These are phyloP conservation scores for Fusarium zealandicum DNA, from an alignment of 2,329 filamentous ascomycete genomes.

Conservation along the genomic window DNA sequence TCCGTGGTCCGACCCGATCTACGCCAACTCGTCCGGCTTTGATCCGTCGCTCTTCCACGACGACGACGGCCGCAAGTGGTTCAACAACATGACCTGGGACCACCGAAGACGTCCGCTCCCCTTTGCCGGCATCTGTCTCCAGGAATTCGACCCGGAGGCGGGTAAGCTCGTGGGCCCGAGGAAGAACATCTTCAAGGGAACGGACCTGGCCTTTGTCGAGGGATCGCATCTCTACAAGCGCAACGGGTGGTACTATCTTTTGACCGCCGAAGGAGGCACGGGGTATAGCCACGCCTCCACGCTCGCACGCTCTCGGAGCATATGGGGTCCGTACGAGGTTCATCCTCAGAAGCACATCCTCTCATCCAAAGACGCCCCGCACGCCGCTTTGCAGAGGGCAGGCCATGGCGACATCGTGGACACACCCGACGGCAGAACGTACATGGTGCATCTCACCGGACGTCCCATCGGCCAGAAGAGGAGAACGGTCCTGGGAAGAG, in stretches of 20 bases:
- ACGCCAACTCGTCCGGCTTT: slow-evolving; percentile 67
- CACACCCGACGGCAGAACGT: slow-evolving; percentile 59
- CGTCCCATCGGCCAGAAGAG: slow-evolving; percentile 60
- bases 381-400: slow-evolving; percentile 58
- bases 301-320: slow-evolving; percentile 58
- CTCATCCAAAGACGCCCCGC: slow-evolving; percentile 58
- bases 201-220: slow-evolving; percentile 62
- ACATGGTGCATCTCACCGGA: slow-evolving; percentile 61
- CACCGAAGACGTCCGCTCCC: slow-evolving; percentile 56
- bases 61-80: slow-evolving; percentile 62
- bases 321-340: slow-evolving; percentile 69
- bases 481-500: slow-evolving; percentile 61
- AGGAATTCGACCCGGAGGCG: slow-evolving; percentile 61
- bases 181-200: slow-evolving; percentile 64
- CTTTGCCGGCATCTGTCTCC: slow-evolving; percentile 65
- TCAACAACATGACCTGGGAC: slow-evolving; percentile 65
- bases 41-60: slow-evolving; percentile 68
- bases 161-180: slow-evolving; percentile 61
- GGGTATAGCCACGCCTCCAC: slow-evolving; percentile 68
- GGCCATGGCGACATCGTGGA: slow-evolving; percentile 64
- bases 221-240: slow-evolving; percentile 66
- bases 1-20: slow-evolving; percentile 68
- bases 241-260: slow-evolving; percentile 65
- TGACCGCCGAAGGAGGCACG: slow-evolving; percentile 67
- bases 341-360: slow-evolving; percentile 66